These are phyloP conservation scores for Calonectria pteridis DNA, from an alignment of 2,329 filamentous ascomycete species.

Conservation along the genomic window DNA sequence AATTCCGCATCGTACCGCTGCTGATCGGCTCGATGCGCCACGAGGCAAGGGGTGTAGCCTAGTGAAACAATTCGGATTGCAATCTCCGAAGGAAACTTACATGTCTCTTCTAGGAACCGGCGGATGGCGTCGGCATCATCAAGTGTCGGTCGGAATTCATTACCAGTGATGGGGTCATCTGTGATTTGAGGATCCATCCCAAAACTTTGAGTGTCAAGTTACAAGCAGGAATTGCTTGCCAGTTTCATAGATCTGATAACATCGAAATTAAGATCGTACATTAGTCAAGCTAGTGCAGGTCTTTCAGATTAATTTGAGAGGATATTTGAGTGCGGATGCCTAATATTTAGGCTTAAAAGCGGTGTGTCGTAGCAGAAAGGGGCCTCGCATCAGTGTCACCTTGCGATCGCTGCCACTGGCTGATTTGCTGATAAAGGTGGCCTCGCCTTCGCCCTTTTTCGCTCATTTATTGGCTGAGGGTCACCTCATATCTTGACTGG, in stretches of 20 bases:
- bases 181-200: background rate
- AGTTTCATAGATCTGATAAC: background rate
- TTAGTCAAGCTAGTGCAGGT: background rate
- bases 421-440: background rate
- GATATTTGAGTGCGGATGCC: background rate
- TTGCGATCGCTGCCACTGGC: background rate
- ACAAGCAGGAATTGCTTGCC: background rate
- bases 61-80: background rate
- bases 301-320: background rate
- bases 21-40: no score
- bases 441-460: no score
- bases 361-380: background rate
- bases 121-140: background rate
- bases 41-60: background rate
- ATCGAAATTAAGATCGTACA: background rate
- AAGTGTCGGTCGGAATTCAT: background rate
- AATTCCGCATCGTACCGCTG: background rate
- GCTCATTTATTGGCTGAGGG: background rate
- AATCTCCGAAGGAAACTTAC: background rate
- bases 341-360: background rate
- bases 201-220: background rate
- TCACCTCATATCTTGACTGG: no score
- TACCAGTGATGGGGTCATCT: background rate
- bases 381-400: background rate
- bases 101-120: background rate